phyloP scores from a whole-genome alignment of 164 flowering plant species.

The Akebia trifoliata region DNA sequence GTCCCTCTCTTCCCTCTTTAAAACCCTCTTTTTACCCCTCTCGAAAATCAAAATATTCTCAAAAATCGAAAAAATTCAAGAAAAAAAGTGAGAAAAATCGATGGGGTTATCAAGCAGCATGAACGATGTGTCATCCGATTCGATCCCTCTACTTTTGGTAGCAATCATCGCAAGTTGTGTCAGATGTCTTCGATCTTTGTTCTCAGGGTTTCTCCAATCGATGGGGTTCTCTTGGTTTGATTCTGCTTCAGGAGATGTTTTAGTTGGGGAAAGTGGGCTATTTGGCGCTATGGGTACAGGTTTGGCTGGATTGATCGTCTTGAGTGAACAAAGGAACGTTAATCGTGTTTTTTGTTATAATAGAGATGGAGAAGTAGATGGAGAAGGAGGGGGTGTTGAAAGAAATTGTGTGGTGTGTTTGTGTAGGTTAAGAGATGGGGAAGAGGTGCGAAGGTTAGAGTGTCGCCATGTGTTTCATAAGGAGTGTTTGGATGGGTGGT shows the following conservation, averaged over 20 bases:
- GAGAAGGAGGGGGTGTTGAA: slow-evolving; percentile 7
- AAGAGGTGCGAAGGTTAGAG: slow-evolving; percentile 47
- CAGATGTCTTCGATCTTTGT: slow-evolving; percentile 29
- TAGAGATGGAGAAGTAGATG: slow-evolving; percentile 5
- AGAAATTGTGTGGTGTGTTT: slow-evolving; percentile 62
- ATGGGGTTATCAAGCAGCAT: slow-evolving; percentile 70
- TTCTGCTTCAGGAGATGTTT: background rate
- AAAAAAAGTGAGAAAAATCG: background rate
- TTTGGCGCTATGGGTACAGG: slow-evolving; percentile 33
- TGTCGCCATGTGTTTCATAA: slow-evolving; percentile 88
- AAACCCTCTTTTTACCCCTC: background rate
- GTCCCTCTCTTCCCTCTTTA: background rate
- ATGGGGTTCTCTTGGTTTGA: slow-evolving; percentile 17
- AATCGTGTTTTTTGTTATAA: slow-evolving; percentile 33
- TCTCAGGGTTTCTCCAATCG: slow-evolving; percentile 19
- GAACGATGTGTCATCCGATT: slow-evolving; percentile 62
- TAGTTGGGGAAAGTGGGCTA: slow-evolving; percentile 4
- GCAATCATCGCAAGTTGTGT: slow-evolving; percentile 47
- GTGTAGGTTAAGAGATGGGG: slow-evolving; percentile 45
- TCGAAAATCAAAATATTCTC: background rate
- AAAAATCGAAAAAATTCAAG: background rate
- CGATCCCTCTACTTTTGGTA: slow-evolving; percentile 49
- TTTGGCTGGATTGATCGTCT: slow-evolving; percentile 35
- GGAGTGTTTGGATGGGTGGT: slow-evolving; percentile 84
- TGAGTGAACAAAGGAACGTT: slow-evolving; percentile 47